Percentiles rank a stretch among this genome's conserved stretches.
These are phyloP conservation scores for Fusarium armeniacum DNA, from an alignment of 2,329 filamentous ascomycete genomes.

Conservation along the genomic window DNA sequence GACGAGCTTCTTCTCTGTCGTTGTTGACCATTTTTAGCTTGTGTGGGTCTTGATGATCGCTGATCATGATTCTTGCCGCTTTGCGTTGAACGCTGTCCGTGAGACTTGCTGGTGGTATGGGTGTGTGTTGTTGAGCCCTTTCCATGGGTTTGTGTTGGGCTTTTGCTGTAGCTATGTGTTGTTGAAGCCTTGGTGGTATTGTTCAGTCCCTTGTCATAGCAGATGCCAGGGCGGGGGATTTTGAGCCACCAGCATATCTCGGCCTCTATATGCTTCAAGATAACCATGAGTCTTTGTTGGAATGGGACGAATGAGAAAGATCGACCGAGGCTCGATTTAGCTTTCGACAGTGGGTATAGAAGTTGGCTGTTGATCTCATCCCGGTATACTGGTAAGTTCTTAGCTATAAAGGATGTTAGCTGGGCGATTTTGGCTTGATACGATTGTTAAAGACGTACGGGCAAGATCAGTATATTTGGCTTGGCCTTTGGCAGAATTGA, in stretches of 20 bases:
- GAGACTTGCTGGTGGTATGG: constrained; percentile 14
- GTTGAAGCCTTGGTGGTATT: constrained; percentile 18
- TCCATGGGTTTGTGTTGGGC: constrained; percentile 3
- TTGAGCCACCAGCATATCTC: constrained; percentile 39
- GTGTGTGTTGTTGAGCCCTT: constrained; percentile 15
- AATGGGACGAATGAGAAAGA: constrained; percentile 33
- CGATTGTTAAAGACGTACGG: constrained; percentile 14
- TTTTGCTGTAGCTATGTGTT: constrained; percentile 8
- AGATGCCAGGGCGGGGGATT: constrained; percentile 16
- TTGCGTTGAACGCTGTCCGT: constrained; percentile 17
- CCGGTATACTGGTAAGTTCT: constrained; percentile 36
- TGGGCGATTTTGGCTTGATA: not conserved
- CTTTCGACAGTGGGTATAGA: constrained; percentile 31
- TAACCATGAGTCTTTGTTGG: constrained; percentile 29
- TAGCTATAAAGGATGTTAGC: constrained; percentile 26
- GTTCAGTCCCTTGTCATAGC: constrained; percentile 10
- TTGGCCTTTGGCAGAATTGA: constrained; percentile 36
- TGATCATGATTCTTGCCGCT: constrained; percentile 16
- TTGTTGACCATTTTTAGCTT: constrained; percentile 21
- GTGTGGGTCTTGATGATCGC: constrained; percentile 14
- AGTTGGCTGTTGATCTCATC: constrained; percentile 36
- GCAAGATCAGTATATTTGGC: constrained; percentile 34
- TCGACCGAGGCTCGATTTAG: constrained; percentile 15
- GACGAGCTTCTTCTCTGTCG: constrained; percentile 21
- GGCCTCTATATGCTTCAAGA: constrained; percentile 27